phyloP scores from a whole-genome alignment of 2,329 filamentous ascomycete species.

The Plectosphaerella cucumerina region DNA sequence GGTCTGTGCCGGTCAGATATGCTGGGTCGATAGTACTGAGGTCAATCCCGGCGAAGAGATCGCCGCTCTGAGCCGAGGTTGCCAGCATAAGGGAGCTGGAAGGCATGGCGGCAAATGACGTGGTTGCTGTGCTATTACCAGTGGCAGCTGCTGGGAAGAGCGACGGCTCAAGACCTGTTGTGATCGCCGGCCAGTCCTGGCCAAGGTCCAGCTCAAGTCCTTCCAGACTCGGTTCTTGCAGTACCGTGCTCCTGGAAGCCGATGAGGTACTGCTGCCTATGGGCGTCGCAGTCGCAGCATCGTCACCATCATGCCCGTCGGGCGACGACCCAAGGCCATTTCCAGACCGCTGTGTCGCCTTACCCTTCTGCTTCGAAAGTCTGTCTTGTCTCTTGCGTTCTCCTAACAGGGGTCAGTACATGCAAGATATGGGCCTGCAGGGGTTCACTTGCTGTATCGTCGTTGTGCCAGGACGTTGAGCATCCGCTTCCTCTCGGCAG shows the following conservation, averaged over 20 bases:
- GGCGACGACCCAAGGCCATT: too few relatives aligned
- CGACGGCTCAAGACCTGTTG: not conserved
- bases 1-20: not conserved
- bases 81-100: not conserved
- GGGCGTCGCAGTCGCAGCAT: too few relatives aligned
- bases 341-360: not conserved
- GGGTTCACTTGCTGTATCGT: slow-evolving; percentile 39
- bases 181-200: not conserved
- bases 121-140: not conserved
- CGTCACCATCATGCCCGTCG: too few relatives aligned
- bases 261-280: not conserved
- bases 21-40: not conserved
- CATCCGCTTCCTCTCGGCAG: slow-evolving; percentile 47
- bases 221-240: not conserved
- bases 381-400: slow-evolving; percentile 20
- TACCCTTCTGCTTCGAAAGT: slow-evolving; percentile 2
- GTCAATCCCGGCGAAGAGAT: not conserved
- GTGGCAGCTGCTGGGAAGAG: not conserved
- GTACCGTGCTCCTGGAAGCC: not conserved
- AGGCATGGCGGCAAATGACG: slow-evolving; percentile 16
- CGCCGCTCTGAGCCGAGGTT: not conserved
- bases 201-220: slow-evolving; percentile 2
- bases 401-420: slow-evolving; percentile 10
- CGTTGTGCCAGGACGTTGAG: slow-evolving; percentile 51
- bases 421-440: not conserved